These are phyloP conservation scores for Castanopsis chinensis DNA, from an alignment of 306 rosid genomes.

Conservation along the genomic window DNA sequence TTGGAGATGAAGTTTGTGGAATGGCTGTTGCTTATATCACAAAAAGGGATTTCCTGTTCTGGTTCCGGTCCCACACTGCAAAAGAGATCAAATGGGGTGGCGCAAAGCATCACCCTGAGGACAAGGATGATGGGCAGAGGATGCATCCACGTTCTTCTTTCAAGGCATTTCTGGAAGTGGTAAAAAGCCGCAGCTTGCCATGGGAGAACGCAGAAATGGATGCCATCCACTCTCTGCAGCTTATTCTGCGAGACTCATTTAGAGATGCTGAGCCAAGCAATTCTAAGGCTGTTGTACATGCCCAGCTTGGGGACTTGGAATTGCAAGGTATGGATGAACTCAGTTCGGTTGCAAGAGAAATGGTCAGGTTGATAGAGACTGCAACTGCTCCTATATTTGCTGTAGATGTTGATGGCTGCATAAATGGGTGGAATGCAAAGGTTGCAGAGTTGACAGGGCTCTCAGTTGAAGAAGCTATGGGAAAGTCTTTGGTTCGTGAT, in stretches of 20 bases:
- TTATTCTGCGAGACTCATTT: slow-evolving; percentile 86
- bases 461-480: slow-evolving; percentile 85
- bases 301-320: slow-evolving; percentile 48
- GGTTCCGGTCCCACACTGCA: slow-evolving; percentile 93
- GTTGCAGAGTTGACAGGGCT: slow-evolving; percentile 91
- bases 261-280: slow-evolving; percentile 56
- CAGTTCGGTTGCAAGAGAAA: slow-evolving; percentile 96
- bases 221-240: slow-evolving; percentile 97
- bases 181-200: slow-evolving; percentile 86
- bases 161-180: slow-evolving; percentile 96
- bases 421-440: slow-evolving; percentile 99
- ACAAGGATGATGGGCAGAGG: slow-evolving; percentile 94
- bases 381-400: slow-evolving; percentile 99
- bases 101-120: slow-evolving; percentile 98
- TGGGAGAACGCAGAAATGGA: slow-evolving; percentile 99
- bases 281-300: slow-evolving; percentile 66
- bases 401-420: slow-evolving; percentile 73
- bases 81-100: slow-evolving; percentile 99
- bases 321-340: slow-evolving; percentile 89
- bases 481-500: slow-evolving; percentile 82
- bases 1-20: slow-evolving; percentile 94
- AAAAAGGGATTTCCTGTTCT: slow-evolving; percentile 74
- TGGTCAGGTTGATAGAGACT: slow-evolving; percentile 97
- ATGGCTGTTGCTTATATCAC: slow-evolving; percentile 96
- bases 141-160: slow-evolving; percentile 99